Base-by-base conservation (phyloP, 495 filamentous ascomycete species). In the Daldinia childiae region DNA sequence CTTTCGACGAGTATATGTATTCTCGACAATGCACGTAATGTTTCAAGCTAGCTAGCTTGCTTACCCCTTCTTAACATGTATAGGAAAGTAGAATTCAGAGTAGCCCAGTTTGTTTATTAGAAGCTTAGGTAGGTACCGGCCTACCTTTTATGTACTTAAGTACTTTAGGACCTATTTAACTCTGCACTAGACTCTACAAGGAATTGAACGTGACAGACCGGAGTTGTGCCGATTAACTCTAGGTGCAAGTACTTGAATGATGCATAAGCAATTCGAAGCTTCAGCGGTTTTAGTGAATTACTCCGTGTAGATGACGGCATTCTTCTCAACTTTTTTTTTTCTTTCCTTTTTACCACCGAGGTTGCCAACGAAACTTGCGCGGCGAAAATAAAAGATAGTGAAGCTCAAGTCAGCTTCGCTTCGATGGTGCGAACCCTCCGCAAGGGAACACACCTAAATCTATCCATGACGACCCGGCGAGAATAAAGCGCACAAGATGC, bases 401-500 rank as follows among this genome's bases (percentile, higher is more conserved):
- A 69, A 73, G 54, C 60, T 36, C 62, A n/a, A 39, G 27, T 24
- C 24, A 69, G 55, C 61, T 69, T 66, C 70, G 65, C 45, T 69
- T 69, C 60, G 57, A 73, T 65, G 61, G 39, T 64, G 48, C 50
- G 58, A 69, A 30, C 50, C 58, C 61, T 63, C 66, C 43, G 21
- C 17, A 63, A 69, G 50, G 62, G 43, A 14, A 58, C 6, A n/a
- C 43, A 27, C 48, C 15, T 52, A 52, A n/a, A 59, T 32, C 32
- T 9, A 56, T 73, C 71, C 32, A 73, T 73, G 71, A 73, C 36
- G 71, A 65, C 58, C 36, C 71, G 21, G 59, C 61, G 19, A 63
- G 57, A 62, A 59, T 73, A 73, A 63, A 69, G 66, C 66, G 39
- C 71, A 63, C 58, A 73, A 69, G 62, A 73, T 73, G 71, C 66